Conservation (phyloP, 2,329 filamentous ascomycete genomes). For the Neophaeococcomyces aloes region DNA sequence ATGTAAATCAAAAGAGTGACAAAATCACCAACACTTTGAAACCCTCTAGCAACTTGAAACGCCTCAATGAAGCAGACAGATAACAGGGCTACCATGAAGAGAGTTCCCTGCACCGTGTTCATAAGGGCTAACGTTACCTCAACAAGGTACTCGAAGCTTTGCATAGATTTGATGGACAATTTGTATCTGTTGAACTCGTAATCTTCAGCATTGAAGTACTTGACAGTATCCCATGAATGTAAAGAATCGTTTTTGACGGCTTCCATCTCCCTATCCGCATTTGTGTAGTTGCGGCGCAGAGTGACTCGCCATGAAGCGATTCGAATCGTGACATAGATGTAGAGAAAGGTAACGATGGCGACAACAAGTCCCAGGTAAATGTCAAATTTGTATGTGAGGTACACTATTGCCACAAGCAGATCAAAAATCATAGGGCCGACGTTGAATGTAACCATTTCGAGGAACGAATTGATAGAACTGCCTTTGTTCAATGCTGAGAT, state of each 20-base stretch:
- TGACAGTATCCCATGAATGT: conserved; percentile 93
- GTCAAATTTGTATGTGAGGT: conserved; percentile 70
- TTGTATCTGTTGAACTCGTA: conserved; percentile 69
- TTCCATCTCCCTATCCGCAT: conserved; percentile 87
- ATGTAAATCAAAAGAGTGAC: conserved; percentile 66
- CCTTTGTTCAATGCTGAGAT: conserved; percentile 93
- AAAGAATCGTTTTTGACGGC: conserved; percentile 98
- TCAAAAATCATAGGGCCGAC: conserved; percentile 92
- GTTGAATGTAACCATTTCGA: conserved; percentile 93
- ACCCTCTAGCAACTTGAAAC: conserved; percentile 61
- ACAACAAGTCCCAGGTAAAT: conserved; percentile 84
- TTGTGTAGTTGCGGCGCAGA: conserved; percentile 86
- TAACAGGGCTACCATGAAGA: conserved; percentile 68
- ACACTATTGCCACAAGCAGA: conserved; percentile 71
- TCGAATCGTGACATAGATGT: conserved; percentile 90
- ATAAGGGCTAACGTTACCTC: conserved; percentile 66
- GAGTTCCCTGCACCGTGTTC: conserved; percentile 69
- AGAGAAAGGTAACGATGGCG: conserved; percentile 83
- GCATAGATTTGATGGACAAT: conserved; percentile 58
- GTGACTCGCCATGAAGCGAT: conserved; percentile 90
- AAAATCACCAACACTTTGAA: conserved; percentile 59
- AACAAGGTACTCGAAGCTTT: conserved; percentile 64
- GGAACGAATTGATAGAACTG: conserved; percentile 87
- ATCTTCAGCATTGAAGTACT: conserved; percentile 76
- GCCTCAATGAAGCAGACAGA: conserved; percentile 63